phyloP scores from a whole-genome alignment of 192 early-diverging fungal genomes.

The Rhizophagus prolifer region DNA sequence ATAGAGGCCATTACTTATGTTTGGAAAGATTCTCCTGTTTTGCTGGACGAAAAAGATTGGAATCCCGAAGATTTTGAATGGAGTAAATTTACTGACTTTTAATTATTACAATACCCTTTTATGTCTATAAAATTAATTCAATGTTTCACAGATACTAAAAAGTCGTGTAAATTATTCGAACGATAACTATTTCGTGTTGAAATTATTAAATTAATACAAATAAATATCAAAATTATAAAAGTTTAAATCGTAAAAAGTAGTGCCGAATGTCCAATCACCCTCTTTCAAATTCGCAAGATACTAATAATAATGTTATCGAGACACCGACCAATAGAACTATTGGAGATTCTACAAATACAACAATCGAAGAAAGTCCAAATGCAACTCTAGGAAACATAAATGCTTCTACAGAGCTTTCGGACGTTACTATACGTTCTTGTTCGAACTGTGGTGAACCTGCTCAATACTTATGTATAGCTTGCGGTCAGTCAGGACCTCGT shows the following conservation, averaged over 20 bases:
- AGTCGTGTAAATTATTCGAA: too few relatives aligned
- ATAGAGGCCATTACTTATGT: conserved; percentile 1
- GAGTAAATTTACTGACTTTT: not conserved
- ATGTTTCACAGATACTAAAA: too few relatives aligned
- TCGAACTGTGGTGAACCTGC: not conserved
- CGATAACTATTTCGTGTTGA: too few relatives aligned
- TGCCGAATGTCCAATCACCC: not conserved
- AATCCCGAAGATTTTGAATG: conserved; percentile 1
- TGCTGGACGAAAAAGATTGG: conserved; percentile 2
- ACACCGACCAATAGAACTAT: not conserved
- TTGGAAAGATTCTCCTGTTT: not conserved
- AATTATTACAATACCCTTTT: too few relatives aligned
- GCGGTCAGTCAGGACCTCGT: not conserved
- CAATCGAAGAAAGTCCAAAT: not conserved
- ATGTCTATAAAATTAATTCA: too few relatives aligned
- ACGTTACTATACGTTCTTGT: not conserved
- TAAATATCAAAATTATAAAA: too few relatives aligned
- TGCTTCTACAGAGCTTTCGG: not conserved
- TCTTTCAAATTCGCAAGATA: not conserved
- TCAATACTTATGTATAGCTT: not conserved
- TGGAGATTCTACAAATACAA: not conserved
- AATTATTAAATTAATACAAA: too few relatives aligned
- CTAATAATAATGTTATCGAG: not conserved
- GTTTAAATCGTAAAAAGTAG: not conserved
- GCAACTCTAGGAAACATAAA: not conserved